phyloP scores from a whole-genome alignment of 2,329 filamentous ascomycete genomes.

The Paraphaeosphaeria minitans region DNA sequence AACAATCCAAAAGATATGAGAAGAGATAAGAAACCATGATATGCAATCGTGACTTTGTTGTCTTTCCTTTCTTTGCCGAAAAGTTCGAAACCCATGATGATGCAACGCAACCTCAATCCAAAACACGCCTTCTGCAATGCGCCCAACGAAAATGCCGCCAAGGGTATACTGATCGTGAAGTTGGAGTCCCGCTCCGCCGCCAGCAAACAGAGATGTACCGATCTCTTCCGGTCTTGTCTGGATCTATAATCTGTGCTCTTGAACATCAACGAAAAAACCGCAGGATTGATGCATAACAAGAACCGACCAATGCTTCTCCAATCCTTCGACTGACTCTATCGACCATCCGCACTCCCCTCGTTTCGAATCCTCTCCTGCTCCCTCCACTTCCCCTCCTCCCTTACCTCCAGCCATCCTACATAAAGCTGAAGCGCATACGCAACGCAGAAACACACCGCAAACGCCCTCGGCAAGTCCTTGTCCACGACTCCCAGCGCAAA shows the following conservation, averaged over 20 bases:
- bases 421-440: background rate
- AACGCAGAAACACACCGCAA: background rate
- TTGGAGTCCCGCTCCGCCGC: background rate
- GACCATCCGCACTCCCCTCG: background rate
- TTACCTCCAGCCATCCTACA: background rate
- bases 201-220: background rate
- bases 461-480: background rate
- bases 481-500: background rate
- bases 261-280: background rate
- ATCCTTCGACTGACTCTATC: background rate
- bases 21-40: no score
- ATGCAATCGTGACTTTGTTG: no score
- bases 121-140: background rate
- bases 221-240: background rate
- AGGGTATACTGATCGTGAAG: background rate
- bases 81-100: no score
- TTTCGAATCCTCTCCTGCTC: background rate
- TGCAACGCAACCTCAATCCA: no score
- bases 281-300: background rate
- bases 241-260: background rate
- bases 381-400: conserved; percentile 1
- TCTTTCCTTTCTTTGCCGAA: no score
- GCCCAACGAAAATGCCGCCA: background rate
- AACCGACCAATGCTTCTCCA: background rate
- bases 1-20: no score